phyloP scores from a whole-genome alignment of 2,329 filamentous ascomycete species.

The Ilyonectria sp. region DNA sequence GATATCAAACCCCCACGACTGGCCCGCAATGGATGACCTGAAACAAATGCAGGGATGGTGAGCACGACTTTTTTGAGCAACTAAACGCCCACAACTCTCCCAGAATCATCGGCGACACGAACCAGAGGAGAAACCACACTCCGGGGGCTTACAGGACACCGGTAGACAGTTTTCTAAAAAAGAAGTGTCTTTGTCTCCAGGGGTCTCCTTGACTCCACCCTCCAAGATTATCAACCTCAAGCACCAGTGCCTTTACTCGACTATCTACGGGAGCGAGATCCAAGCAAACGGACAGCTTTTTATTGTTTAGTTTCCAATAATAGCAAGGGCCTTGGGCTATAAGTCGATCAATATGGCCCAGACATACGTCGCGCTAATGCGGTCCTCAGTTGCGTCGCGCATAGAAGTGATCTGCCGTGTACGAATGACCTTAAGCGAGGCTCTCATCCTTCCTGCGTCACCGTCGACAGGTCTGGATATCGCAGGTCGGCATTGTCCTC shows the following conservation, averaged over 20 bases:
- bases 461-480: constrained; percentile 79
- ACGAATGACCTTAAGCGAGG: neutral
- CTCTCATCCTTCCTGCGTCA: constrained; percentile 45
- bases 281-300: constrained; percentile 1
- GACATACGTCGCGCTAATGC: constrained; percentile 10
- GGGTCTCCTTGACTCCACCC: neutral
- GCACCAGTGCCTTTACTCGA: neutral
- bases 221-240: neutral
- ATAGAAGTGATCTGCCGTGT: neutral
- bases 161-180: constrained; percentile 14
- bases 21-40: constrained; percentile 46
- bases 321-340: constrained; percentile 7
- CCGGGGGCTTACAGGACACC: constrained; percentile 8
- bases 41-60: constrained; percentile 46
- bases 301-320: constrained; percentile 7
- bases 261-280: constrained; percentile 5
- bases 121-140: constrained; percentile 25
- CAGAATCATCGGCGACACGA: constrained; percentile 23
- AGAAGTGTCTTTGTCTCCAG: constrained; percentile 5
- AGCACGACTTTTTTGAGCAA: constrained; percentile 39
- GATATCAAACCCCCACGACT: constrained; percentile 39
- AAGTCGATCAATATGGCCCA: constrained; percentile 14
- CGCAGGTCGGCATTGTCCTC: constrained; percentile 92
- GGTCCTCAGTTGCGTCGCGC: constrained; percentile 3
- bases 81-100: constrained; percentile 28